Evolutionary conservation across 2,329 filamentous ascomycete genomes (phyloP).

Genomic region (Penicillium sp.): DNA sequence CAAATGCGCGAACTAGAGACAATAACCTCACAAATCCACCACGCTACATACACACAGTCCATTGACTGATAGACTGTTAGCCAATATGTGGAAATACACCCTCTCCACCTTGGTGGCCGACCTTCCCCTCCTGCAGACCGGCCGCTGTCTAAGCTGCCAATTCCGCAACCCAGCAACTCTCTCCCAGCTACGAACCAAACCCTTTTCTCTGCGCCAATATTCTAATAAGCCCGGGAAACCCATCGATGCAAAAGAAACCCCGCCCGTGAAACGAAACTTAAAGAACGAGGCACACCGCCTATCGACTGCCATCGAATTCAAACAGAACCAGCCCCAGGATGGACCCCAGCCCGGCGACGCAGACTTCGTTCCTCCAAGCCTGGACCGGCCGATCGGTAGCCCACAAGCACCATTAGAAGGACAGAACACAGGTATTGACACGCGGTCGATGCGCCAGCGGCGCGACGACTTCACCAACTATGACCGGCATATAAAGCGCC

Average conservation of each 20-base stretch:
- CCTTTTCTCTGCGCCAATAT: conserved; percentile 24
- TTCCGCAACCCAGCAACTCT: conserved; percentile 22
- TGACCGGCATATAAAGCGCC: conserved; percentile 68
- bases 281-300: neutral
- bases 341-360: conserved; percentile 26
- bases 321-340: conserved; percentile 22
- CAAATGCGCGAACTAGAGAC: neutral
- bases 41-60: neutral
- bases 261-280: neutral
- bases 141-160: conserved; percentile 32
- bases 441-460: conserved; percentile 57
- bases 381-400: conserved; percentile 73
- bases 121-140: conserved; percentile 19
- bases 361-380: conserved; percentile 46
- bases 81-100: conserved; percentile 28
- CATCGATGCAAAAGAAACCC: neutral
- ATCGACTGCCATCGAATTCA: conserved; percentile 20
- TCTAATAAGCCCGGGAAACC: conserved; percentile 16
- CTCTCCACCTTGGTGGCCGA: conserved; percentile 18
- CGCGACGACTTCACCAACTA: conserved; percentile 75
- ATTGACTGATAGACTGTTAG: neutral
- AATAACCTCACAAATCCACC: neutral
- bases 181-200: conserved; percentile 14
- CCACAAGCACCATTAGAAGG: conserved; percentile 61
- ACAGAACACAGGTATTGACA: conserved; percentile 72